Evolutionary conservation across 2,329 filamentous ascomycete genomes (phyloP).

Genomic region (Neocucurbitaria cava): DNA sequence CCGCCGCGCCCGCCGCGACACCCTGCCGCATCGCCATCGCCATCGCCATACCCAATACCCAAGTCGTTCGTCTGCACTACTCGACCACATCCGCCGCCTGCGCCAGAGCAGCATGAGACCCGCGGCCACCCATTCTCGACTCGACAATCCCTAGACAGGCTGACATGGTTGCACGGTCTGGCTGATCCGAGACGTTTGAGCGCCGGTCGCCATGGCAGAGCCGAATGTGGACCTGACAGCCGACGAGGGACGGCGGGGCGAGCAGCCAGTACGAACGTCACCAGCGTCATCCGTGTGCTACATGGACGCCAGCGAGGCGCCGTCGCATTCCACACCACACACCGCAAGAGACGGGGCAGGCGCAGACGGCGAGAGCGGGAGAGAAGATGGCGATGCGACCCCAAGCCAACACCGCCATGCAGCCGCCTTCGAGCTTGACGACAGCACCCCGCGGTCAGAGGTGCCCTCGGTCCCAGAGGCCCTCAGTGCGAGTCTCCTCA

Average conservation of each 20-base stretch:
- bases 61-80: background rate
- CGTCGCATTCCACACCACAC: background rate
- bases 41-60: too few species aligned
- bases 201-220: conserved; percentile 40
- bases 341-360: background rate
- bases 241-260: conserved; percentile 18
- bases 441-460: conserved; percentile 52
- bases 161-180: conserved; percentile 44
- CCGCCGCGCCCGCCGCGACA: conserved; percentile 5
- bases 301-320: conserved; percentile 22
- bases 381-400: conserved; percentile 9
- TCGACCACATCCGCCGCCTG: conserved; percentile 5
- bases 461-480: conserved; percentile 42
- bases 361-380: background rate
- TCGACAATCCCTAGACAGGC: conserved; percentile 16
- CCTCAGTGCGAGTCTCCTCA: conserved; percentile 25
- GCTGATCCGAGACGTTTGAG: conserved; percentile 36
- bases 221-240: conserved; percentile 33
- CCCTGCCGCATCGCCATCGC: background rate
- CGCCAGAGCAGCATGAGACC: conserved; percentile 39
- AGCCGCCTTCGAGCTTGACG: conserved; percentile 34
- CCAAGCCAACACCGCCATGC: conserved; percentile 13
- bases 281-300: conserved; percentile 38
- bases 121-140: conserved; percentile 17
- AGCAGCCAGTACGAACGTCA: conserved; percentile 18